Conservation (phyloP, 371 early-diverging fungal species). For the Entomophthora muscae region DNA sequence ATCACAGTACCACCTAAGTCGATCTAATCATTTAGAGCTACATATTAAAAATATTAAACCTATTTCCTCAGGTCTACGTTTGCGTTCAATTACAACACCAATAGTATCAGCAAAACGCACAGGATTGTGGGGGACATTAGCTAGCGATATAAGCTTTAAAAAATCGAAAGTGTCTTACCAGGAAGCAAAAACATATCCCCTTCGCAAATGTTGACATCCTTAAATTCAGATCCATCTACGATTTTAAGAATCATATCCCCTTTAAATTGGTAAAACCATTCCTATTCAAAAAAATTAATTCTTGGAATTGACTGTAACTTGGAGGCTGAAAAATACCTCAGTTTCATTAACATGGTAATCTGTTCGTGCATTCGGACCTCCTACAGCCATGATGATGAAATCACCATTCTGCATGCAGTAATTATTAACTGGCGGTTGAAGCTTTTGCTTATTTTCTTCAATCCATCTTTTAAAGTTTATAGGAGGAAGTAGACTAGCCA, state of each 20-base stretch:
- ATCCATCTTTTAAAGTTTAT: conserved; percentile 84
- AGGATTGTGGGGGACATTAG: conserved; percentile 83
- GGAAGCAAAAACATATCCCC: conserved; percentile 93
- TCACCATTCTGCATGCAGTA: conserved; percentile 69
- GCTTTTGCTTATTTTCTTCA: conserved; percentile 52
- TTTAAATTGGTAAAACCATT: conserved; percentile 91
- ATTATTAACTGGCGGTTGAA: conserved; percentile 92
- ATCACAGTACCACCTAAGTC: conserved; percentile 88
- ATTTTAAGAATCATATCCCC: conserved; percentile 82
- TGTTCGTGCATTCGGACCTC: conserved; percentile 67
- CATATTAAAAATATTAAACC: conserved; percentile 26
- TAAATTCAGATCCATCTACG: conserved; percentile 55
- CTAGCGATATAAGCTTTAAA: no score
- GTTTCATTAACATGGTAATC: conserved; percentile 94
- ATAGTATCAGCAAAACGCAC: conserved; percentile 76
- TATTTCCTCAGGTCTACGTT: conserved; percentile 47
- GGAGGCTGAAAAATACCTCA: conserved; percentile 36
- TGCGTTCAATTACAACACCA: conserved; percentile 87
- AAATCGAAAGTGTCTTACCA: conserved; percentile 31
- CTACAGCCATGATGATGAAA: conserved; percentile 76
- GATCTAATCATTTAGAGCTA: conserved; percentile 26
- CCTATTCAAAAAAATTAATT: conserved; percentile 39
- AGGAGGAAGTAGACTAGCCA: conserved; percentile 22
- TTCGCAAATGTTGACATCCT: conserved; percentile 67
- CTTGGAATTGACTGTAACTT: no score